Conservation (phyloP, 2,329 filamentous ascomycete genomes). For the Ophiosphaerella korrae region DNA sequence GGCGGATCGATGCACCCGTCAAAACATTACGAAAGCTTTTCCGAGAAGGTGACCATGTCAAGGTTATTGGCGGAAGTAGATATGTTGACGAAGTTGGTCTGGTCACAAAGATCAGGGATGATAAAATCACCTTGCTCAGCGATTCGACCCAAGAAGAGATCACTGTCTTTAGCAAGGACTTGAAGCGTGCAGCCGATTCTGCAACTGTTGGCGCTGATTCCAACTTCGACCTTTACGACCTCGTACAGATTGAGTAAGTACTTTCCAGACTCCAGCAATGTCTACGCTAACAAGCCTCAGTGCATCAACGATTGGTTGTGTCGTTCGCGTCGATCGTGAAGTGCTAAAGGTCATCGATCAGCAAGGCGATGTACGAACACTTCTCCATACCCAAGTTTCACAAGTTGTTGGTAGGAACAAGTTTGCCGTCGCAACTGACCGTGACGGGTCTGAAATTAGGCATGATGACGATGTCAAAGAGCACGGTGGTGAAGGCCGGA, state of each 20-base stretch:
- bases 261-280: neutral
- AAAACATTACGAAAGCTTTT: conserved; percentile 93
- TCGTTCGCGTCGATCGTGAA: conserved; percentile 94
- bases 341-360: conserved; percentile 90
- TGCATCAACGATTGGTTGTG: conserved; percentile 86
- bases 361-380: conserved; percentile 77
- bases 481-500: conserved; percentile 79
- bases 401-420: conserved; percentile 85
- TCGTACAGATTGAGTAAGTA: conserved; percentile 85
- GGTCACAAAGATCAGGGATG: conserved; percentile 91
- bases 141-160: conserved; percentile 94
- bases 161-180: conserved; percentile 96
- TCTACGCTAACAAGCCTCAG: conserved; percentile 40
- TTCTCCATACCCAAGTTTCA: conserved; percentile 89
- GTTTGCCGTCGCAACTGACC: conserved; percentile 86
- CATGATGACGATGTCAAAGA: conserved; percentile 93
- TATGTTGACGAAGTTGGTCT: conserved; percentile 96
- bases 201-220: conserved; percentile 84
- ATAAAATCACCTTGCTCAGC: conserved; percentile 88
- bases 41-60: conserved; percentile 93
- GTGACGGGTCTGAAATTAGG: conserved; percentile 90
- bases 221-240: conserved; percentile 88
- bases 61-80: conserved; percentile 94
- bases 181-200: conserved; percentile 90
- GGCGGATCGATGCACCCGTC: conserved; percentile 88